Evolutionary conservation across 2,329 filamentous ascomycete genomes (phyloP).

Genomic region (Ophiostoma sp.): DNA sequence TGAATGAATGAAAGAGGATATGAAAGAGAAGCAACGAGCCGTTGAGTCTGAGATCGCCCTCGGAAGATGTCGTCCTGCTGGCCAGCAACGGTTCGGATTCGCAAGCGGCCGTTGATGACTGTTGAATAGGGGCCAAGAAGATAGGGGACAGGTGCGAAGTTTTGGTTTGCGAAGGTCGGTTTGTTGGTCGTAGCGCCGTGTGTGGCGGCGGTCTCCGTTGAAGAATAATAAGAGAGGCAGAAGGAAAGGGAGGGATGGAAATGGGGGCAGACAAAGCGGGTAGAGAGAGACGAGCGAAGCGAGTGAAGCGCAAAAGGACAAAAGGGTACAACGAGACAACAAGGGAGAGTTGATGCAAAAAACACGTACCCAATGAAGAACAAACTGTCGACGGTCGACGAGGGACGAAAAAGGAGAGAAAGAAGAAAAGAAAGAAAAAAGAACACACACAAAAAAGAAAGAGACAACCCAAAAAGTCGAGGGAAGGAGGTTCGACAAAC

Average conservation of each 20-base stretch:
- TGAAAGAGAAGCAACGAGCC: neutral
- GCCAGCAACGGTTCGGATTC: constrained; percentile 8
- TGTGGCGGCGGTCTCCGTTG: neutral
- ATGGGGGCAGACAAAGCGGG: neutral
- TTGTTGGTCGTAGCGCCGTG: neutral
- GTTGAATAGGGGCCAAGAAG: neutral
- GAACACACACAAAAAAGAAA: constrained; percentile 19
- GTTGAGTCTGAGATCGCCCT: neutral
- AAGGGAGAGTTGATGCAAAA: neutral
- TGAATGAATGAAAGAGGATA: neutral
- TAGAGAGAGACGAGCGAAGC: neutral
- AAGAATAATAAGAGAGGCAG: neutral
- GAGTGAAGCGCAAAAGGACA: neutral
- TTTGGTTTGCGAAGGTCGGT: neutral
- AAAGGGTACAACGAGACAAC: neutral
- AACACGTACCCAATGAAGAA: constrained; percentile 26
- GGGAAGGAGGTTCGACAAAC: constrained; percentile 10
- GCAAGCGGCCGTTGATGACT: neutral
- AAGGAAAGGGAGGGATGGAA: neutral
- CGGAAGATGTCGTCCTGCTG: neutral
- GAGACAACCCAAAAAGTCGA: constrained; percentile 14
- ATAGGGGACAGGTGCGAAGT: neutral
- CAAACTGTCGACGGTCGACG: constrained; percentile 17
- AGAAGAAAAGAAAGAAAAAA: constrained; percentile 7
- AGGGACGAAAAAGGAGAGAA: constrained; percentile 4